These are phyloP conservation scores for Kuraishia cidri DNA, from an alignment of 805 yeast genomes.

Conservation along the genomic window DNA sequence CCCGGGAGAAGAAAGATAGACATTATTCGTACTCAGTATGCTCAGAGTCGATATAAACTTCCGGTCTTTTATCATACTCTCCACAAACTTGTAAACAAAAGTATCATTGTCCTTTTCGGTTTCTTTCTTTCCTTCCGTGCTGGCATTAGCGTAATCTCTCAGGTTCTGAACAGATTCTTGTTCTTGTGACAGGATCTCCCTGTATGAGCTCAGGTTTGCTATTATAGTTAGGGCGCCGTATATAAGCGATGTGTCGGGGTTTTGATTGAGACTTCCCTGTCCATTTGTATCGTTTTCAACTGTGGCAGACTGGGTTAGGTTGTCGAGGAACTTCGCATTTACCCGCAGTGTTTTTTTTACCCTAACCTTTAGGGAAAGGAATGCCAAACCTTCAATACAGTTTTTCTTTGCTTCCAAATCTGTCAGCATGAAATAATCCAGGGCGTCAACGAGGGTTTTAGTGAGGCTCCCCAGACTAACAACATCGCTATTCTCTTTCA, in stretches of 20 bases:
- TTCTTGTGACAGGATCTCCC: conserved; percentile 17
- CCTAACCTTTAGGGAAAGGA: conserved; percentile 22
- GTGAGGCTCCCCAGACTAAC: conserved; percentile 23
- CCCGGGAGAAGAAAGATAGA: conserved; percentile 9
- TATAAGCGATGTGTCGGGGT: conserved; percentile 11
- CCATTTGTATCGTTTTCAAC: conserved; percentile 3
- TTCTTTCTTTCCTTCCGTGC: too few species aligned
- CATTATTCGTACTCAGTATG: conserved; percentile 7
- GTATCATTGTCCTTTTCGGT: conserved; percentile 17
- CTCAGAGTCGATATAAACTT: conserved; percentile 10
- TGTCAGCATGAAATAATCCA: neutral
- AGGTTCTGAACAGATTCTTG: conserved; percentile 25
- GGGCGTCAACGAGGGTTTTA: too few species aligned
- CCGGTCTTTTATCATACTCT: conserved; percentile 11
- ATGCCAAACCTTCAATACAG: conserved; percentile 23
- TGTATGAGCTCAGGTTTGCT: conserved; percentile 25
- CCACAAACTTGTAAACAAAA: conserved; percentile 17
- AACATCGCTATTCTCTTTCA: conserved; percentile 17
- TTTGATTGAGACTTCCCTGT: conserved; percentile 3
- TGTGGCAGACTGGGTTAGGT: conserved; percentile 8
- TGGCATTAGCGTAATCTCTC: conserved; percentile 23
- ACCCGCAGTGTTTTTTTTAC: conserved; percentile 23
- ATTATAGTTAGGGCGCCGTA: conserved; percentile 34
- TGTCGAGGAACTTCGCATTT: conserved; percentile 20
- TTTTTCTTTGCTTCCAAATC: neutral